These are phyloP conservation scores for Peronospora farinosa DNA, from an alignment of 352 stramenopile species.

Conservation along the genomic window DNA sequence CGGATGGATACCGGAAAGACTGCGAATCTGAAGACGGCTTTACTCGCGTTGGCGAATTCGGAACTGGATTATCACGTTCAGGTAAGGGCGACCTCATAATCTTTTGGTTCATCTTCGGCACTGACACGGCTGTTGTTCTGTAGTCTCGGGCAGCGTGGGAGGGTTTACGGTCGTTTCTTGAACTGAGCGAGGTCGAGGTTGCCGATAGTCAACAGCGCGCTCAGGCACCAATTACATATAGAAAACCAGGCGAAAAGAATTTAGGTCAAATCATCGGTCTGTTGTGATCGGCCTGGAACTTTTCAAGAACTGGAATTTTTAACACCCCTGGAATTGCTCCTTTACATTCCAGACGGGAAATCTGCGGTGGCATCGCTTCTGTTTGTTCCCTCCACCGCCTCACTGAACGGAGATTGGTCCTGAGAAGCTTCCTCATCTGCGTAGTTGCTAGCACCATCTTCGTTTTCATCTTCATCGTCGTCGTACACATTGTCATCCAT, in stretches of 20 bases:
- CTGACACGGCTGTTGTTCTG: slow-evolving; percentile 11
- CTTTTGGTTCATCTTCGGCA: neutral
- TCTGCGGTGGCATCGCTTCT: slow-evolving; percentile 8
- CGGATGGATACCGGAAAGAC: slow-evolving; percentile 78
- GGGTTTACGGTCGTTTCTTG: slow-evolving; percentile 55
- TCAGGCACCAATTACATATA: slow-evolving; percentile 44
- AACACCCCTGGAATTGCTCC: slow-evolving; percentile 1
- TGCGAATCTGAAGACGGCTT: slow-evolving; percentile 68
- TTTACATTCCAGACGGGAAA: slow-evolving; percentile 29
- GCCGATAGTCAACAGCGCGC: slow-evolving; percentile 50
- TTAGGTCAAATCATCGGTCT: slow-evolving; percentile 61
- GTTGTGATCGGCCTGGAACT: slow-evolving; percentile 32
- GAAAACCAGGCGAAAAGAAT: slow-evolving; percentile 66
- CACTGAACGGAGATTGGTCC: slow-evolving; percentile 6
- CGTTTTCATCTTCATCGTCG: slow-evolving; percentile 52
- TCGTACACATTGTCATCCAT: slow-evolving; percentile 50
- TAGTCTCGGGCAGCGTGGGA: slow-evolving; percentile 72
- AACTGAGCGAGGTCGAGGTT: slow-evolving; percentile 51
- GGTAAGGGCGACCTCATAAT: slow-evolving; percentile 24
- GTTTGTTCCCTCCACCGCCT: slow-evolving; percentile 1
- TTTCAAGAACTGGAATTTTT: slow-evolving; percentile 13
- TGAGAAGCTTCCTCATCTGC: slow-evolving; percentile 9
- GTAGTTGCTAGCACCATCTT: slow-evolving; percentile 11
- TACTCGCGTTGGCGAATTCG: slow-evolving; percentile 70
- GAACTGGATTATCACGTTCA: slow-evolving; percentile 78